Base-by-base conservation (phyloP, 495 filamentous ascomycete species). In the Neurospora sp. region DNA sequence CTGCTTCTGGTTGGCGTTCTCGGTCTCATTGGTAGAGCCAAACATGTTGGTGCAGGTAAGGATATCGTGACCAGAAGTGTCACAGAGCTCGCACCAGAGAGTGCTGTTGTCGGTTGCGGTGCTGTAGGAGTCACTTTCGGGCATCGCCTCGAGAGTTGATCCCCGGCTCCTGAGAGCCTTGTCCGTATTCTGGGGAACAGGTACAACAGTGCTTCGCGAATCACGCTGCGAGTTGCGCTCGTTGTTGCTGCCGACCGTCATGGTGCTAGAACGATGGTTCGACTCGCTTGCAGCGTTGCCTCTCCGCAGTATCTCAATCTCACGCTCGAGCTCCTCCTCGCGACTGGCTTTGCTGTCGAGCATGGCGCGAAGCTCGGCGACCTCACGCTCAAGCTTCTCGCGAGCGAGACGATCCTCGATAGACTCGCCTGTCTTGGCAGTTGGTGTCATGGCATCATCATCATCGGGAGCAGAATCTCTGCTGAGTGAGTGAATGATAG, bases 51-150 rank as follows among this genome's bases (percentile, higher is more conserved):
- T 93, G 84, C 95, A 98, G 23, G 90, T 96, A 42, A 98, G 82
- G 74, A 98, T 97, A 75, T 98, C 95, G 76, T 98, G 95, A 18
- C 95, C 95, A n/a, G 87, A 86, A 3, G 91, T 92, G 82, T 98
- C 95, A 81, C 95, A 97, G 70, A 98, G 94, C 82, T 98, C 95
- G 83, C 95, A 98, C 93, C 94, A 97, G 73, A 94, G 86, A 31
- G 85, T 86, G 72, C 90, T 90, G 75, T 84, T 87, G 78, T 92
- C 93, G 59, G 91, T 92, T 69, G 89, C 88, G 14, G 92, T 92
- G 70, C 90, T 90, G 76, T 90, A 89, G 31, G 86, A 83, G 76
- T 94, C 93, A 72, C 90, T 91, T 80, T 94, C 92, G 48, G 88
- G 88, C 89, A 91, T 92, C 8, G 84, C 85, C 69, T 86, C 85